Evolutionary conservation across 2,329 filamentous ascomycete genomes (phyloP), one percentile per base, ranked within the genome.

Genomic region (Herpotrichia juniperi): DNA sequence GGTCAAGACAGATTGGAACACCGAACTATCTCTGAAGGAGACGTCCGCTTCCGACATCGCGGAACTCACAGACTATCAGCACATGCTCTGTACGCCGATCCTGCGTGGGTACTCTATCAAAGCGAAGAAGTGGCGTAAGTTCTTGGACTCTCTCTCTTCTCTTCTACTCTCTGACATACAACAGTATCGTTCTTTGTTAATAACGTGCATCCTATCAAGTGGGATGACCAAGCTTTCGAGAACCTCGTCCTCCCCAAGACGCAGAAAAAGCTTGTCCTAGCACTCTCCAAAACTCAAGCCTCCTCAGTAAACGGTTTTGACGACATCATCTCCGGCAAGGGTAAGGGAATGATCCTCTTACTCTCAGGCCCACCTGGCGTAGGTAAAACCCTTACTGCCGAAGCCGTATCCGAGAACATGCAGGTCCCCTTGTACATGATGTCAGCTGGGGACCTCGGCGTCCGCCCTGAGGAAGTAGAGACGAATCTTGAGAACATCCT

Each of bases 301-400:
- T 67, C 86, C 91, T 49, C 85, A 87, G 0, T 87, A 2, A 83
- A 89, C 64, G 91, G 87, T 52, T 91, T 93, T 56, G 89, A 93
- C 71, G 90, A 79, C 52, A 73, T 78, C 11, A 72, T 79, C 8
- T 72, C 75, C 61, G 90, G 90, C 63, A 96, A 94, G 71, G 91
- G 54, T 3, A 49, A 48, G 63, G 91, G 91, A 1, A 83, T 94
- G 7, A 89, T 94, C 31, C 79, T 82, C 31, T 87, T 94, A 3
- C 81, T 96, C 1, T 89, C 93, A 61, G 90, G 91, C 4, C 88
- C 89, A 9, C 90, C 91, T 0, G 91, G 91, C 17, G 93, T 90
- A 0, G 91, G 91, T 48, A 94, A 94, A 76, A 93, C 90, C 0
- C 79, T 94, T 4, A 94, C 90, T 0, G 90, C 89, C 1, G 90